Conservation (phyloP, 169 alveolate genomes). For the Cryptosporidium tyzzeri region DNA sequence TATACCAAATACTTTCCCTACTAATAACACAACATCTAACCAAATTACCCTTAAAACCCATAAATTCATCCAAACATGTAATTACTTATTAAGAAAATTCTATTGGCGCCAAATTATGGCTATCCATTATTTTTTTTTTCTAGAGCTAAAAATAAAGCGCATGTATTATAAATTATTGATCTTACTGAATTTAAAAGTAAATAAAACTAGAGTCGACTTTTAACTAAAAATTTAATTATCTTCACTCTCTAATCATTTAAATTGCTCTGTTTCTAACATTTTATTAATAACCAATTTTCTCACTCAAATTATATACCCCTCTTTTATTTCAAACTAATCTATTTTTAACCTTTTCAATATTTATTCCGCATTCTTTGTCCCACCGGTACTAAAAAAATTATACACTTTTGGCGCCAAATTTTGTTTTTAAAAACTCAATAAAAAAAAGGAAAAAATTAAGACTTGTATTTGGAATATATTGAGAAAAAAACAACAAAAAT, state of each 20-base stretch:
- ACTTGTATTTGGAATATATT: neutral
- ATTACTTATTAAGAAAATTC: neutral
- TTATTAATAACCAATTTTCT: too few species aligned
- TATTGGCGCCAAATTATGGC: neutral
- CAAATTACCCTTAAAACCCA: neutral
- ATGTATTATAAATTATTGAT: neutral
- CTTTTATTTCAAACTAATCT: neutral
- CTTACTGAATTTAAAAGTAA: too few species aligned
- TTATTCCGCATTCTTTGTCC: neutral
- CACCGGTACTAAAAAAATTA: neutral
- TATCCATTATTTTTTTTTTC: neutral
- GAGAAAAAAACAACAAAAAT: neutral
- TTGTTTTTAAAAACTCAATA: neutral
- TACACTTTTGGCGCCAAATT: neutral
- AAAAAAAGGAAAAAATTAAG: neutral
- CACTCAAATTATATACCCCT: too few species aligned
- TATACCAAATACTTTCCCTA: neutral
- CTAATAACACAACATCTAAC: neutral
- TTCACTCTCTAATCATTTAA: neutral
- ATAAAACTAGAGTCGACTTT: too few species aligned
- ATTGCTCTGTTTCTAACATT: too few species aligned
- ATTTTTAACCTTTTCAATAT: neutral
- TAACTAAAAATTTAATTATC: too few species aligned
- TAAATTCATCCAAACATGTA: slow-evolving; percentile 20
- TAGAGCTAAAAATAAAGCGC: neutral